Evolutionary conservation across 805 yeast species (phyloP).

Genomic region (Priceomyces fermenticarens): DNA sequence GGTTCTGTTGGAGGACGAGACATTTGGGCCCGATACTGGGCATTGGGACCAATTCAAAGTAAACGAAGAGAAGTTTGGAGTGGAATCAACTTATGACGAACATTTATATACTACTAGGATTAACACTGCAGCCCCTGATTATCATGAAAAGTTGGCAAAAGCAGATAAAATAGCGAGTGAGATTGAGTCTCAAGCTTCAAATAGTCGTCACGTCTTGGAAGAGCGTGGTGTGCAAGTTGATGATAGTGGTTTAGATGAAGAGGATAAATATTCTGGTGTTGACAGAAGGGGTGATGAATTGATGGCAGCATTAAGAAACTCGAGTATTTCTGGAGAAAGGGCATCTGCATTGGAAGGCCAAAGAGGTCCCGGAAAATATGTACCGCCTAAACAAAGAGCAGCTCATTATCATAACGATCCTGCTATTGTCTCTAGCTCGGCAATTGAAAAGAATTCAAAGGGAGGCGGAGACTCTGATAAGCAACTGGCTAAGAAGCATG

Average conservation of each 20-base stretch:
- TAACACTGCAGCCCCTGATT: conserved; percentile 71
- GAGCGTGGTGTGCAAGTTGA: conserved; percentile 80
- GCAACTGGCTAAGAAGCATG: conserved; percentile 13
- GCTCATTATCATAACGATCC: conserved; percentile 59
- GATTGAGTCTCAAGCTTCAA: conserved; percentile 67
- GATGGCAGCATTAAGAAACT: conserved; percentile 44
- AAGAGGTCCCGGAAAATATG: conserved; percentile 40
- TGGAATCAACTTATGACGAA: conserved; percentile 81
- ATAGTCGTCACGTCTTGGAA: conserved; percentile 82
- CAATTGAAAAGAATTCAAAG: conserved; percentile 14
- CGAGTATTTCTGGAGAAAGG: conserved; percentile 19
- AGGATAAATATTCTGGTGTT: conserved; percentile 94
- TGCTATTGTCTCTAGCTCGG: conserved; percentile 59
- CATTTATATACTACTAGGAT: conserved; percentile 79
- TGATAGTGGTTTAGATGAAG: conserved; percentile 90
- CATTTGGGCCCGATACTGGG: conserved; percentile 15
- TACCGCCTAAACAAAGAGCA: conserved; percentile 56
- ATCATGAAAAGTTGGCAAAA: conserved; percentile 53
- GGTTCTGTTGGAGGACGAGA: conserved; percentile 36
- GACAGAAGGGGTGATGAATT: conserved; percentile 55
- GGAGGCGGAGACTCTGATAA: neutral
- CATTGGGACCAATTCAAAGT: conserved; percentile 93
- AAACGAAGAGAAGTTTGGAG: conserved; percentile 87
- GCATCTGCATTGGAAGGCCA: conserved; percentile 2
- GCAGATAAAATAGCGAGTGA: conserved; percentile 84